Evolutionary conservation across 176 grass and related monocot genomes (phyloP).

Genomic region (Oryza rufipogon): DNA sequence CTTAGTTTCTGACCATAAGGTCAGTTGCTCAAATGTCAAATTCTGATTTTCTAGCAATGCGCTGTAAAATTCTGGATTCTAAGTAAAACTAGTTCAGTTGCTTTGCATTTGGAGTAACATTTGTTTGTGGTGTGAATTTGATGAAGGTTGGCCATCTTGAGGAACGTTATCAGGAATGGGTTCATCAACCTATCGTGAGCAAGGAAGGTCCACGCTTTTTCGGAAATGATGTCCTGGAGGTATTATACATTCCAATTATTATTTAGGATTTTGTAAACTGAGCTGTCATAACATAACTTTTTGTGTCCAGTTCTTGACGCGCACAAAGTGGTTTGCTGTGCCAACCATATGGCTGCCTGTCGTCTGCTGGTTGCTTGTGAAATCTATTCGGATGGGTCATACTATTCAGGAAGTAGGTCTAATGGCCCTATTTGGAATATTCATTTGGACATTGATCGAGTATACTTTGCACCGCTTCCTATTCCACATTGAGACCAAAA

Average conservation of each 20-base stretch:
- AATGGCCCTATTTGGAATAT: slow-evolving; percentile 60
- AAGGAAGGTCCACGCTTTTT: slow-evolving; percentile 92
- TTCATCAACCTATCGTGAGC: slow-evolving; percentile 90
- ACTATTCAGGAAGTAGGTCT: slow-evolving; percentile 52
- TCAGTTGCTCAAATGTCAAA: neutral
- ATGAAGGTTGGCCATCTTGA: slow-evolving; percentile 86
- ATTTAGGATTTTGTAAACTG: neutral
- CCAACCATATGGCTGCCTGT: slow-evolving; percentile 92
- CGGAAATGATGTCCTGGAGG: slow-evolving; percentile 70
- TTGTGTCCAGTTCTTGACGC: slow-evolving; percentile 71
- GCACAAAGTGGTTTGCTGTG: slow-evolving; percentile 86
- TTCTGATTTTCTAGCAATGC: neutral
- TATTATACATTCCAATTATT: slow-evolving; percentile 24
- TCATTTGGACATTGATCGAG: slow-evolving; percentile 90
- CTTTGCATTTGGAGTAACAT: neutral
- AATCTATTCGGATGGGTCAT: slow-evolving; percentile 68
- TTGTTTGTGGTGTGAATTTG: slow-evolving; percentile 8
- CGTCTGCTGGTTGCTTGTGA: slow-evolving; percentile 61
- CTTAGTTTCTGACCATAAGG: neutral
- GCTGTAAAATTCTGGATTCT: neutral
- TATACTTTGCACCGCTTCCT: slow-evolving; percentile 90
- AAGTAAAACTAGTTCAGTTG: neutral
- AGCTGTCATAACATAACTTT: slow-evolving; percentile 3
- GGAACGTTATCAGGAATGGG: slow-evolving; percentile 92
- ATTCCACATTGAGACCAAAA: slow-evolving; percentile 88